Evolutionary conservation across 345 rosid species (phyloP), one percentile per base, ranked within the genome.

Genomic region (Salix purpurea): DNA sequence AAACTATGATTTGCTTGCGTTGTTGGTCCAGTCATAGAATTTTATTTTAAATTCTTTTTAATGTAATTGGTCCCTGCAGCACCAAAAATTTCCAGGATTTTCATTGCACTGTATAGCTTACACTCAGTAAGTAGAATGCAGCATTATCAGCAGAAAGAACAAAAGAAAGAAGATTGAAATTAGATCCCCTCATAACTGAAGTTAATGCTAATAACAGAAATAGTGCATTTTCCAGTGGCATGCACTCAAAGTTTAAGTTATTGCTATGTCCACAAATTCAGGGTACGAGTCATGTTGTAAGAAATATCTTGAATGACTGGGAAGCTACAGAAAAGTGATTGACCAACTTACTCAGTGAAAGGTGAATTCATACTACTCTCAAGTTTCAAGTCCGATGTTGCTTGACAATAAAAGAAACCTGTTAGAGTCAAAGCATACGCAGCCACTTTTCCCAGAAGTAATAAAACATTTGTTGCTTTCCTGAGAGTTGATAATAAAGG

Each of bases 331-430:
- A 66, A 76, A 72, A 70, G 19, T 30, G n/a, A 14, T 58, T 28
- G 44, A 69, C 37, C 65, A 70, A 80, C 98, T 87, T 92, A 96
- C 99, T 84, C 89, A 67, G 87, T 81, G 23, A 86, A 81, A 73
- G 90, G 84, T 80, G 81, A 85, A 65, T 80, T 77, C 77, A 77
- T 72, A 65, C 74, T 74, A 54, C 82, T 94, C 56, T 90, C 95
- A 23, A 83, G 81, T 80, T 66, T 88, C 89, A 85, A 80, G 71
- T 89, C 78, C 28, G 97, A 91, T 26, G 88, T 91, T 78, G 89
- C 89, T 87, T 85, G 94, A 81, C 87, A 88, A 82, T 89, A 92
- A 84, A 92, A 94, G 90, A 96, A 94, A 62, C 98, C 97, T 48
- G 98, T 94, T 80, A 94, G 79, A 21, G 85, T 83, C 84, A 94